Conservation (phyloP, 331 rosid species). For the Ulmus americana region DNA sequence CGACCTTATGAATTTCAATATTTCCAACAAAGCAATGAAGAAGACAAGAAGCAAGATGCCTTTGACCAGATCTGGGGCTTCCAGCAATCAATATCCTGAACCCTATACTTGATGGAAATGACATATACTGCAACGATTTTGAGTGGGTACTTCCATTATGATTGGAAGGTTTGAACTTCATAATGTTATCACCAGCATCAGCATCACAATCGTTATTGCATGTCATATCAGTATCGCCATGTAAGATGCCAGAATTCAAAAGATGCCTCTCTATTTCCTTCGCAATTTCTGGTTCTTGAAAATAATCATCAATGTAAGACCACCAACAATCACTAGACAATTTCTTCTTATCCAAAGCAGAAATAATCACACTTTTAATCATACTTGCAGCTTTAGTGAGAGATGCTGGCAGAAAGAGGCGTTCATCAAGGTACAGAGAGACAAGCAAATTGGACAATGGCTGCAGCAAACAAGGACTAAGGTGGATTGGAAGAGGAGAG, state of each 20-base stretch:
- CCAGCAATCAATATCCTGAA: constrained; percentile 75
- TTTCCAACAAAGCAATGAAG: constrained; percentile 76
- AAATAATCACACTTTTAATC: constrained; percentile 59
- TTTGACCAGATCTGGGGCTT: constrained; percentile 77
- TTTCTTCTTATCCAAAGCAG: constrained; percentile 54
- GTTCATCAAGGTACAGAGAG: constrained; percentile 74
- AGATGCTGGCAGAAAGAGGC: constrained; percentile 58
- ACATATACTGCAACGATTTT: constrained; percentile 28
- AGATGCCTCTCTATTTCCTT: constrained; percentile 58
- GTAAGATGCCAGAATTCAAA: constrained; percentile 51
- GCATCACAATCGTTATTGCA: constrained; percentile 33
- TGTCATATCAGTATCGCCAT: constrained; percentile 32
- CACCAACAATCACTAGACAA: constrained; percentile 68
- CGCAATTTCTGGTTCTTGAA: constrained; percentile 55
- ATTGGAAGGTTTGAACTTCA: constrained; percentile 28
- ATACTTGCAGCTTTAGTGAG: constrained; percentile 52
- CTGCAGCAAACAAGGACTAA: constrained; percentile 67
- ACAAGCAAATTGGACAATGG: constrained; percentile 72
- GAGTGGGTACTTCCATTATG: constrained; percentile 32
- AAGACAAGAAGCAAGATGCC: constrained; percentile 92
- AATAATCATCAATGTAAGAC: constrained; percentile 59
- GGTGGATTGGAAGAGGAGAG: constrained; percentile 79
- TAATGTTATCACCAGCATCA: constrained; percentile 19
- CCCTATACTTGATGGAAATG: constrained; percentile 47
- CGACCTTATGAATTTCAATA: constrained; percentile 70